Percentiles rank a stretch among this genome's conserved stretches.
These are phyloP conservation scores for Kappamyces sp. DNA, from an alignment of 192 early-diverging fungal species.

Conservation along the genomic window DNA sequence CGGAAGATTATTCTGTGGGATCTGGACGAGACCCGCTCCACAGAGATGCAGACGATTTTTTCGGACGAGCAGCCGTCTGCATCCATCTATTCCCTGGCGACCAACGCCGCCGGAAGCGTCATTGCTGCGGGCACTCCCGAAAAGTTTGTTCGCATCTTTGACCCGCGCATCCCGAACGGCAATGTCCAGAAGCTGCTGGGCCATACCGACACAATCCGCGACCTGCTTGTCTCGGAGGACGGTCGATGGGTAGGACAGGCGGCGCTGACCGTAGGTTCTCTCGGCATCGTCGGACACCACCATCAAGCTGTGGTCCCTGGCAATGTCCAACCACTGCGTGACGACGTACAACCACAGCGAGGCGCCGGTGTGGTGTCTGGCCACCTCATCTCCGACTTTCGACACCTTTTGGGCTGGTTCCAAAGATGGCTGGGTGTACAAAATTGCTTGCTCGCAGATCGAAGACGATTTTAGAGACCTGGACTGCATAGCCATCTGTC, in stretches of 20 bases:
- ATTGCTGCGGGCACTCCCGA: constrained; percentile 91
- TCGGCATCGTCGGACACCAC: constrained; percentile 92
- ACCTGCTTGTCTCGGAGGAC: constrained; percentile 78
- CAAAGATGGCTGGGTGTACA: constrained; percentile 86
- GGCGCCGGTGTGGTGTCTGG: constrained; percentile 87
- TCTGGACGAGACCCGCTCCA: constrained; percentile 36
- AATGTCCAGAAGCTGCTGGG: constrained; percentile 74
- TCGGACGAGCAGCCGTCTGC: constrained; percentile 51
- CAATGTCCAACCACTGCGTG: constrained; percentile 72
- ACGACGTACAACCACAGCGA: constrained; percentile 82
- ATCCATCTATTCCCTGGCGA: constrained; percentile 84
- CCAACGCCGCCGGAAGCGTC: constrained; percentile 68
- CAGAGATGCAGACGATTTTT: constrained; percentile 20
- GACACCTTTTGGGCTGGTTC: constrained; percentile 89
- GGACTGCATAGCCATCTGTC: constrained; percentile 82
- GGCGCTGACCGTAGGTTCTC: constrained; percentile 52
- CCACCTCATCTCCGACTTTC: constrained; percentile 77
- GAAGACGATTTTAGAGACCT: constrained; percentile 20
- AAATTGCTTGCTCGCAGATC: constrained; percentile 47
- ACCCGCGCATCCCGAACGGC: constrained; percentile 62
- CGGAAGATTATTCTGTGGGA: constrained; percentile 87
- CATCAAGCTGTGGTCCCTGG: constrained; percentile 95
- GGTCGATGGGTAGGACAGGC: constrained; percentile 62
- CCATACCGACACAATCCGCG: constrained; percentile 94
- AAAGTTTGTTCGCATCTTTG: constrained; percentile 88